Conservation (phyloP, 2,329 filamentous ascomycete genomes). For the Cucurbitaria berberidis region DNA sequence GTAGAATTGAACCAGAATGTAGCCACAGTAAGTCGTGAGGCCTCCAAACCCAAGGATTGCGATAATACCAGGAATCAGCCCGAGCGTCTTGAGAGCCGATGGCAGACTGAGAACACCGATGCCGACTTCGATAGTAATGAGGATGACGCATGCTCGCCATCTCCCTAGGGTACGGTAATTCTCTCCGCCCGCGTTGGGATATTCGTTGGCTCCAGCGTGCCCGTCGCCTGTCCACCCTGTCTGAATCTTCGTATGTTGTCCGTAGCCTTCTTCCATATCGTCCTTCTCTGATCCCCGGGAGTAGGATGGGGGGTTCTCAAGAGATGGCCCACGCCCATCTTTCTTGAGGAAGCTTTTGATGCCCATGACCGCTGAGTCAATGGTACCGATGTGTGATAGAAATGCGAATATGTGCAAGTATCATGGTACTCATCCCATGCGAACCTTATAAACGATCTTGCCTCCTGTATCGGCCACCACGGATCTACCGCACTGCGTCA, state of each 20-base stretch:
- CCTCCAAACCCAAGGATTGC: slow-evolving; percentile 36
- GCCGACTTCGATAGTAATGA: slow-evolving; percentile 41
- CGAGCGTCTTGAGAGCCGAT: slow-evolving; percentile 35
- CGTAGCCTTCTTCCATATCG: slow-evolving; percentile 27
- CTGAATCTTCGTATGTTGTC: slow-evolving; percentile 32
- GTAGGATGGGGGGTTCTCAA: slow-evolving; percentile 17
- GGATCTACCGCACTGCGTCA: slow-evolving; percentile 25
- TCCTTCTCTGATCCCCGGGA: slow-evolving; percentile 27
- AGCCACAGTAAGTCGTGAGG: slow-evolving; percentile 37
- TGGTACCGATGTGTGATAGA: neutral
- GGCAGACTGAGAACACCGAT: slow-evolving; percentile 39
- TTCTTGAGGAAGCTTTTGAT: slow-evolving; percentile 34
- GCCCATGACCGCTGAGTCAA: slow-evolving; percentile 26
- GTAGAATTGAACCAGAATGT: slow-evolving; percentile 36
- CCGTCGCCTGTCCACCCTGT: slow-evolving; percentile 35
- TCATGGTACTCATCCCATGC: slow-evolving; percentile 13
- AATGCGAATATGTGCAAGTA: neutral
- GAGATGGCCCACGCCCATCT: slow-evolving; percentile 20
- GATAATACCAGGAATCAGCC: slow-evolving; percentile 39
- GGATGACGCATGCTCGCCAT: slow-evolving; percentile 38
- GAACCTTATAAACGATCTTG: slow-evolving; percentile 24
- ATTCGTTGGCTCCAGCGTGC: slow-evolving; percentile 27
- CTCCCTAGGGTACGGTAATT: slow-evolving; percentile 35
- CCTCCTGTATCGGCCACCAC: slow-evolving; percentile 38
- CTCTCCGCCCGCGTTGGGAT: slow-evolving; percentile 25